Percentiles rank a stretch among this genome's conserved stretches.
phyloP scores from a whole-genome alignment of 2,329 filamentous ascomycete genomes.

The Gremmenia infestans region DNA sequence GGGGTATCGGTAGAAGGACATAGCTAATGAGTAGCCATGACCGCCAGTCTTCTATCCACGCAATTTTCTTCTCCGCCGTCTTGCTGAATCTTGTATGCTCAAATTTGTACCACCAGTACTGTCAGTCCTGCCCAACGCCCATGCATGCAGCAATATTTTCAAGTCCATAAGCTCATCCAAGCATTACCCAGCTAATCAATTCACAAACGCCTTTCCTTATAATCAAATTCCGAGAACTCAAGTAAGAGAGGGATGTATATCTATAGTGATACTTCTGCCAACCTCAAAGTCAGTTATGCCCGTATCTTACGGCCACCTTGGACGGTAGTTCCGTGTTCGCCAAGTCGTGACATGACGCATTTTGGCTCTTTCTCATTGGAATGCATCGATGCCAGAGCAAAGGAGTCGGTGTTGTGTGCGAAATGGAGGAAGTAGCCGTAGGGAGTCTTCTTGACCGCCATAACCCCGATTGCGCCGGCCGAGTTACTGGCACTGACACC shows the following conservation, averaged over 20 bases:
- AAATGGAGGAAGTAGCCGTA: constrained; percentile 82
- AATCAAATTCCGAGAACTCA: not conserved
- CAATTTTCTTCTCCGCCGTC: not conserved
- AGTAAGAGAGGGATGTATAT: not conserved
- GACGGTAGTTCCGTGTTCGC: constrained; percentile 27
- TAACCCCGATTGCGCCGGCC: constrained; percentile 82
- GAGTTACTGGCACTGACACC: constrained; percentile 77
- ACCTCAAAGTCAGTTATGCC: constrained; percentile 15
- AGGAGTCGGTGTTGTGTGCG: constrained; percentile 89
- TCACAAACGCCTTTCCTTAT: not conserved
- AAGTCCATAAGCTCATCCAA: not conserved
- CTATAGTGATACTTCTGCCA: not conserved
- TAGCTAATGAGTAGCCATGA: not conserved
- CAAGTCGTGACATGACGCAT: constrained; percentile 78
- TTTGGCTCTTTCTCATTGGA: constrained; percentile 68
- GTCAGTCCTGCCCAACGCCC: not conserved
- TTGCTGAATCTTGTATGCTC: not conserved
- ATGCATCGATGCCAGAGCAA: constrained; percentile 84
- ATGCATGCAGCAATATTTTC: not conserved
- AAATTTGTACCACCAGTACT: not conserved
- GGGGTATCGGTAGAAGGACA: not conserved
- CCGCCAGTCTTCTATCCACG: not conserved
- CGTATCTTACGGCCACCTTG: constrained; percentile 30
- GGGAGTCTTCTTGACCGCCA: constrained; percentile 79
- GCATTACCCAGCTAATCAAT: not conserved